A percentile compares a stretch with the other conserved stretches of the same genome.
phyloP scores from a whole-genome alignment of 2,329 filamentous ascomycete genomes.

The Ophiocordyceps camponoti-rufipedis region DNA sequence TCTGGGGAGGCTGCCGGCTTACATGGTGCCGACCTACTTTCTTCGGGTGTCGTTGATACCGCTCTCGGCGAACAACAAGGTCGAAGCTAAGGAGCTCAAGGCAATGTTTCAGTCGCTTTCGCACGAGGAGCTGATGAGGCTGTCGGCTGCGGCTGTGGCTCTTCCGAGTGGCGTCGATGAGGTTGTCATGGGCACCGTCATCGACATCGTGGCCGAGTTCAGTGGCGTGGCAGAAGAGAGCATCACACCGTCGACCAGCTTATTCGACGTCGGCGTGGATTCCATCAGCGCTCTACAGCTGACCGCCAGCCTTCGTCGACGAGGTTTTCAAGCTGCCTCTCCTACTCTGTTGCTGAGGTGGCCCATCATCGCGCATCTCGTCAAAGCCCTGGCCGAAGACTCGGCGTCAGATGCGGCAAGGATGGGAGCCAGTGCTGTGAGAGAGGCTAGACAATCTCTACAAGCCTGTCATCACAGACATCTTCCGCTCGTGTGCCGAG shows the following conservation, averaged over 20 bases:
- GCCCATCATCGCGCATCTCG: conserved; percentile 29
- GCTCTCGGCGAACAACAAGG: conserved; percentile 78
- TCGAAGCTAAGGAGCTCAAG: conserved; percentile 53
- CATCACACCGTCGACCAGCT: conserved; percentile 39
- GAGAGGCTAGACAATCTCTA: conserved; percentile 40
- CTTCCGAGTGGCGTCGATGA: conserved; percentile 12
- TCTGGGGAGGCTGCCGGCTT: conserved; percentile 49
- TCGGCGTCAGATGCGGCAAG: not conserved
- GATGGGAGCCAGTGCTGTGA: conserved; percentile 8
- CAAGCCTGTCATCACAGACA: conserved; percentile 47
- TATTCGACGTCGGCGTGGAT: conserved; percentile 77
- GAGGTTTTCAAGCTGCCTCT: conserved; percentile 40
- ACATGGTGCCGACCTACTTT: conserved; percentile 85
- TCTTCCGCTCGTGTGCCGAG: conserved; percentile 28
- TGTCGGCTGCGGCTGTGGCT: conserved; percentile 19
- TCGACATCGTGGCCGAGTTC: conserved; percentile 34
- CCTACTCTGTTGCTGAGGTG: conserved; percentile 51
- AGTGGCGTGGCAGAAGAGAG: conserved; percentile 21
- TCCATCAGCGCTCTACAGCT: conserved; percentile 70
- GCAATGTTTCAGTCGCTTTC: conserved; percentile 44
- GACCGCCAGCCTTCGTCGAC: conserved; percentile 40
- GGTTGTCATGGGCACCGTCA: conserved; percentile 26
- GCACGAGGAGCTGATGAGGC: conserved; percentile 39
- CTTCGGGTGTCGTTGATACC: conserved; percentile 55
- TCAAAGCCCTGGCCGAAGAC: conserved; percentile 13